A percentile compares a stretch with the other conserved stretches of the same genome.
Evolutionary conservation across 116 monocot genomes (phyloP).

Genomic region (Iris pallida): DNA sequence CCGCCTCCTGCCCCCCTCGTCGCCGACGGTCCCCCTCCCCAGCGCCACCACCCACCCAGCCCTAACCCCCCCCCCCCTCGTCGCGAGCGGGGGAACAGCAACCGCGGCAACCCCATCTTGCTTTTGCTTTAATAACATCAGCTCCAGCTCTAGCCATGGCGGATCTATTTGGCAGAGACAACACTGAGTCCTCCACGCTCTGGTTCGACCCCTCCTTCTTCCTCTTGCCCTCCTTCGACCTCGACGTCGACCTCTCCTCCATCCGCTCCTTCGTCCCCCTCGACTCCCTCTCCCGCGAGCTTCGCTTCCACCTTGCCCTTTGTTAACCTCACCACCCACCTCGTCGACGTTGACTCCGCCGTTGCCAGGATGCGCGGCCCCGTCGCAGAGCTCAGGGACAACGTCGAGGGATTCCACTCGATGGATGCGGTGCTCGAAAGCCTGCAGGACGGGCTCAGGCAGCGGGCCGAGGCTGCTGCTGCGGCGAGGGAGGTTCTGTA

Average conservation of each 20-base stretch:
- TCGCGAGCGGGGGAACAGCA: too few species aligned
- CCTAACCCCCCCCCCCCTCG: too few species aligned
- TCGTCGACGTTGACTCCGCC: slow-evolving; percentile 77
- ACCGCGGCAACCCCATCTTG: too few species aligned
- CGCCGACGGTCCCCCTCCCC: too few species aligned
- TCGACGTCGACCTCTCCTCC: slow-evolving; percentile 63
- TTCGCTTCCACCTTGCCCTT: slow-evolving; percentile 79
- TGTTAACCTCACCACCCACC: slow-evolving; percentile 76
- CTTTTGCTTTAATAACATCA: too few species aligned
- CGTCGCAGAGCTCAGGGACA: slow-evolving; percentile 62
- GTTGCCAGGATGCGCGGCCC: slow-evolving; percentile 80
- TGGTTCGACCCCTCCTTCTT: slow-evolving; percentile 79
- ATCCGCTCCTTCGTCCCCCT: slow-evolving; percentile 92
- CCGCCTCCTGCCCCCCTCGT: too few species aligned
- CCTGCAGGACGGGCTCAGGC: slow-evolving; percentile 53
- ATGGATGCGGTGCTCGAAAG: slow-evolving; percentile 39
- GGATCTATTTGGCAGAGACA: too few species aligned
- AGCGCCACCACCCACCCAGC: too few species aligned
- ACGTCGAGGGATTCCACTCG: slow-evolving; percentile 48
- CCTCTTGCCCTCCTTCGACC: slow-evolving; percentile 53
- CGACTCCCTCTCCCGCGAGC: slow-evolving; percentile 78
- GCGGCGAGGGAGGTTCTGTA: slow-evolving; percentile 79
- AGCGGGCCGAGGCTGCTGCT: slow-evolving; percentile 64
- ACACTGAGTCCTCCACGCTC: slow-evolving; percentile 37
- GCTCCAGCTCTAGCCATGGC: too few species aligned